A percentile compares a stretch with the other conserved stretches of the same genome.
Evolutionary conservation across 495 filamentous ascomycete genomes (phyloP).

Genomic region (Penicillium alfredii): DNA sequence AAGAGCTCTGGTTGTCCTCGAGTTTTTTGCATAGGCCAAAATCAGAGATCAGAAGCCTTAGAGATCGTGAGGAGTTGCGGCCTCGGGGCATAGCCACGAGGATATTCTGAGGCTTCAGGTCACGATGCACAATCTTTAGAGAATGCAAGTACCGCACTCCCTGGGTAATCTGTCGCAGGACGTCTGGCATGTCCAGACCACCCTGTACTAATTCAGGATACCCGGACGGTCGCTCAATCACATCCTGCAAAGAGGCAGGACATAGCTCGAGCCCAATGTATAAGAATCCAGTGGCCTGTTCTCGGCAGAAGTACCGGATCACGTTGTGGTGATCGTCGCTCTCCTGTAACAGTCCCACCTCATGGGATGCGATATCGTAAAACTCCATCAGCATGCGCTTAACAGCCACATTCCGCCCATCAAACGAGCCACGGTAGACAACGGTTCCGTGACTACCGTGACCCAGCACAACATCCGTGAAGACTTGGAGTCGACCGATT

Average conservation of each 20-base stretch:
- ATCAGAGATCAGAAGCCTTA: conserved; percentile 88
- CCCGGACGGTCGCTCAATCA: conserved; percentile 64
- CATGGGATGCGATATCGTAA: conserved; percentile 90
- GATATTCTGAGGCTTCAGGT: conserved; percentile 97
- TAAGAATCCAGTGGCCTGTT: conserved; percentile 80
- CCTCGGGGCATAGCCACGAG: conserved; percentile 58
- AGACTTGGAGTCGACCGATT: conserved; percentile 67
- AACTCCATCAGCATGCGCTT: conserved; percentile 95
- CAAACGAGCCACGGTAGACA: conserved; percentile 78
- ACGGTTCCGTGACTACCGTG: conserved; percentile 82
- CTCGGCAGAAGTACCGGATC: conserved; percentile 90
- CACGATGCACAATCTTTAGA: conserved; percentile 91
- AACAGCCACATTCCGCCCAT: conserved; percentile 87
- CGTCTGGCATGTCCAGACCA: conserved; percentile 51
- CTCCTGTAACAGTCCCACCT: conserved; percentile 81
- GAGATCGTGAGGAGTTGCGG: conserved; percentile 24
- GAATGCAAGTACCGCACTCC: conserved; percentile 86
- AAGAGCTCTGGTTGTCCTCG: conserved; percentile 91
- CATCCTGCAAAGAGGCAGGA: conserved; percentile 84
- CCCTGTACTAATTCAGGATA: conserved; percentile 51
- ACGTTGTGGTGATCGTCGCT: conserved; percentile 96
- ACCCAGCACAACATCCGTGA: conserved; percentile 66
- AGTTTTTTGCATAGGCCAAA: conserved; percentile 97
- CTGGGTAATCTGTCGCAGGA: conserved; percentile 78
- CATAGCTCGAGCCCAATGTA: conserved; percentile 98